Base-by-base conservation (phyloP, 306 rosid genomes). In the Aeschynomene evenia region DNA sequence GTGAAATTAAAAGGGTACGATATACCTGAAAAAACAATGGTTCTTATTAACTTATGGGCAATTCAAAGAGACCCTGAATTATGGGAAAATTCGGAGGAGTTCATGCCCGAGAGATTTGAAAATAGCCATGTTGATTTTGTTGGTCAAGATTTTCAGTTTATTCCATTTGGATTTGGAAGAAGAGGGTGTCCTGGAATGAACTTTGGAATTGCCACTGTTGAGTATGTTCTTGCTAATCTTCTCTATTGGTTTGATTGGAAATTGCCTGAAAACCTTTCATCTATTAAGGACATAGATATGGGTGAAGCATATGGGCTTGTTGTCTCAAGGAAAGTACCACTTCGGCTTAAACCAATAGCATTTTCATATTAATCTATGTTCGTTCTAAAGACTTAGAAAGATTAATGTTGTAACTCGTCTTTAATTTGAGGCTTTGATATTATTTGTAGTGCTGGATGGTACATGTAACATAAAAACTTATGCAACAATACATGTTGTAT, bases 11-110 rank as follows among this genome's bases (percentile, higher is more conserved):
- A 65, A n/a, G 88, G 84, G 0, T 88, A 83, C 18, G 57, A 68
- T 0, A 72, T 88, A 73, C 86, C 76, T 0, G 29, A 75, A 0
- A 57, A 76, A 66, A 74, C 96, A 12, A 29, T 2, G 2, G 77
- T 88, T 2, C 20, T 49, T 5, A 31, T 86, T 5, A 88, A 86
- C 16, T 59, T 16, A 4, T 86, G 85, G 85, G 84, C 83, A 9
- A 79, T 91, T 1, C 95, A 75, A 0, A 75, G 84, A 3, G 77
- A 75, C 7, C 72, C 81, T 9, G 15, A 34, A 15, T 24, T 23
- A 4, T 76, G 81, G 85, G 64, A 71, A 52, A 71, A 8, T 1
- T 79, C 78, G 0, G 81, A 76, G 40, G 75, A 66, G 31, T 71
- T 81, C 11, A 0, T 51, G 0, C 85, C 81, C 1, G 81, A 81